A percentile compares a stretch with the other conserved stretches of the same genome.
Evolutionary conservation across 495 filamentous ascomycete genomes (phyloP).

Genomic region (Hypoxylon fuscum): DNA sequence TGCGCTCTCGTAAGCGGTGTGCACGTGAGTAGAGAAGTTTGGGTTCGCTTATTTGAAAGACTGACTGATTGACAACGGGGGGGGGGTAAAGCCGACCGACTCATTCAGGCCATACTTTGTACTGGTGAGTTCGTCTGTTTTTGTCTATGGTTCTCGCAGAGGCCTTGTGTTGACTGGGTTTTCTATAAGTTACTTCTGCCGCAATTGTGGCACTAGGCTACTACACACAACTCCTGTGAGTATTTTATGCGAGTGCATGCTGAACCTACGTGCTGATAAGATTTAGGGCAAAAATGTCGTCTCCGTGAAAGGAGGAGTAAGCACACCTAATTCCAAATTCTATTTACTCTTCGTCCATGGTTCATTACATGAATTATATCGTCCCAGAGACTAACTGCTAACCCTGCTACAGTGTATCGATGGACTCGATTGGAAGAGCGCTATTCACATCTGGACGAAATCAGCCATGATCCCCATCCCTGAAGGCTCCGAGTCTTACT

Average conservation of each 20-base stretch:
- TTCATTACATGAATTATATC: neutral
- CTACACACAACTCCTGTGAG: slow-evolving; percentile 63
- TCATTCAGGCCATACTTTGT: slow-evolving; percentile 54
- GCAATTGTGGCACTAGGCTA: slow-evolving; percentile 65
- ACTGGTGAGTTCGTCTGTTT: slow-evolving; percentile 51
- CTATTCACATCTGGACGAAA: slow-evolving; percentile 70
- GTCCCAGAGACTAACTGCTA: slow-evolving; percentile 5
- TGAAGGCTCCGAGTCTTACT: slow-evolving; percentile 59
- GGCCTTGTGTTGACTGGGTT: slow-evolving; percentile 23
- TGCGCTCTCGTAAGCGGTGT: neutral
- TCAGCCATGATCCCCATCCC: slow-evolving; percentile 71
- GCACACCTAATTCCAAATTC: slow-evolving; percentile 1
- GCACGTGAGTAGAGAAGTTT: neutral
- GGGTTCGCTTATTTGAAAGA: no score
- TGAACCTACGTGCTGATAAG: slow-evolving; percentile 9
- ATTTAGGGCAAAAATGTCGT: slow-evolving; percentile 59
- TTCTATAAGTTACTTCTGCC: slow-evolving; percentile 64
- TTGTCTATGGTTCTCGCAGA: neutral
- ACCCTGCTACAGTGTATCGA: slow-evolving; percentile 55
- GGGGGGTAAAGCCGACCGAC: slow-evolving; percentile 52
- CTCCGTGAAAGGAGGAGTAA: slow-evolving; percentile 65
- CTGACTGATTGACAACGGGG: slow-evolving; percentile 1
- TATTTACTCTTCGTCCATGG: neutral
- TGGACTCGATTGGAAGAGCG: slow-evolving; percentile 62
- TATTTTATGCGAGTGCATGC: neutral